Percentiles rank a stretch among this genome's conserved stretches.
Evolutionary conservation across 139 green algal species (phyloP).

Genomic region (Coccomyxa sp.): DNA sequence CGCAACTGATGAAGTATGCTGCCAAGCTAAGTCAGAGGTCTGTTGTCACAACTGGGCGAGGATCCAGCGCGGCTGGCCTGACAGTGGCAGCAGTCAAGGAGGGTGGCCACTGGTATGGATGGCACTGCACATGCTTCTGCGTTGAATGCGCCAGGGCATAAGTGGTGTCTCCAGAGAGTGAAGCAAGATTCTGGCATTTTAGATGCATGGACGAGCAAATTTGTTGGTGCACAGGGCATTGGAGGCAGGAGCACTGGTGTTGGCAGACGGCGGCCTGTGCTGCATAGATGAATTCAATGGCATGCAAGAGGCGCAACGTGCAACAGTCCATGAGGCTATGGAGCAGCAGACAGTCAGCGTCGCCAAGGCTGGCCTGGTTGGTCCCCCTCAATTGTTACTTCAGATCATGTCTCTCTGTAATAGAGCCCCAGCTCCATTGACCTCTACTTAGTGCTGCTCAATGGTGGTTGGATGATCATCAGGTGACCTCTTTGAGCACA

Average conservation of each 20-base stretch:
- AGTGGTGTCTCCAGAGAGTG: too few species aligned
- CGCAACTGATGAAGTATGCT: constrained; percentile 79
- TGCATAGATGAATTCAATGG: constrained; percentile 90
- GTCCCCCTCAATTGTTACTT: too few species aligned
- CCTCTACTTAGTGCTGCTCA: too few species aligned
- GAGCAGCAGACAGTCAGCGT: constrained; percentile 92
- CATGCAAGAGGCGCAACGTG: constrained; percentile 66
- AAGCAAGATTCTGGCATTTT: too few species aligned
- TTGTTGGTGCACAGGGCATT: constrained; percentile 40
- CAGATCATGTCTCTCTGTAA: too few species aligned
- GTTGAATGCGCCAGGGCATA: too few species aligned
- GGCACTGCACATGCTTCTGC: too few species aligned
- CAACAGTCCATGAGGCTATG: constrained; percentile 89
- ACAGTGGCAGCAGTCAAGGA: constrained; percentile 81
- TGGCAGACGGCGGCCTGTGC: constrained; percentile 87
- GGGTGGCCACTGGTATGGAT: constrained; percentile 43
- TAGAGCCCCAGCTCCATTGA: too few species aligned
- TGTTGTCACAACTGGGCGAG: constrained; percentile 70
- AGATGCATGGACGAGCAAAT: too few species aligned
- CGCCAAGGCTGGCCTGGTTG: constrained; percentile 87
- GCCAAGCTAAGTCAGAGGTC: constrained; percentile 51
- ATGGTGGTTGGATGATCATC: too few species aligned
- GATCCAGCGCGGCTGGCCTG: constrained; percentile 72
- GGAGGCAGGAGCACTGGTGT: constrained; percentile 76
- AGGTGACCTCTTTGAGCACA: too few species aligned